Conservation (phyloP, 331 rosid species). For the Malus hybrid region DNA sequence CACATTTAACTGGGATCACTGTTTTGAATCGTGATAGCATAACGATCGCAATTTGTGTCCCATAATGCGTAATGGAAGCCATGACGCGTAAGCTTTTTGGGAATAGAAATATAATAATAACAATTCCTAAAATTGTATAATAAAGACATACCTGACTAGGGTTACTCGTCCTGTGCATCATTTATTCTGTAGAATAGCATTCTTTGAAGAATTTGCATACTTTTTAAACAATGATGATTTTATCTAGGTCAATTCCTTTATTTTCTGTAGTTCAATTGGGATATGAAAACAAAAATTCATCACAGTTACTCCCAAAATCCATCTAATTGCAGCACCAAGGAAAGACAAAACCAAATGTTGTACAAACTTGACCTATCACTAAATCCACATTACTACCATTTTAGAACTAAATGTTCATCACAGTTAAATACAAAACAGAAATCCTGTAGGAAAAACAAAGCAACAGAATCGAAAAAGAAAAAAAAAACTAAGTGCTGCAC, state of each 20-base stretch:
- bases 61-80: too few species aligned
- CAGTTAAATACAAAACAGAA: not conserved
- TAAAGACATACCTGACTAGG: too few species aligned
- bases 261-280: not conserved
- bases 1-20: too few species aligned
- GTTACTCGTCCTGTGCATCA: too few species aligned
- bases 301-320: not conserved
- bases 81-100: too few species aligned
- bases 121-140: too few species aligned
- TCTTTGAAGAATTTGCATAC: too few species aligned
- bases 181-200: too few species aligned
- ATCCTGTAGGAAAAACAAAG: not conserved
- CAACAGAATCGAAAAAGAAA: slow-evolving; percentile 9
- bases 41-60: too few species aligned
- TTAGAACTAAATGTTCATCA: not conserved
- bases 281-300: not conserved
- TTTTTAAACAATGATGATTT: too few species aligned
- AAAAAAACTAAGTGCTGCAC: slow-evolving; percentile 7
- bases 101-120: too few species aligned
- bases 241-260: not conserved
- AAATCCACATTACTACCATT: not conserved
- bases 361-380: not conserved
- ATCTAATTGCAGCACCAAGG: not conserved
- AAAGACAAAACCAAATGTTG: not conserved
- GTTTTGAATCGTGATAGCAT: too few species aligned